Evolutionary conservation across 73 alveolate species (phyloP), one percentile per base, ranked within the genome.

Genomic region (Blepharisma stoltei): DNA sequence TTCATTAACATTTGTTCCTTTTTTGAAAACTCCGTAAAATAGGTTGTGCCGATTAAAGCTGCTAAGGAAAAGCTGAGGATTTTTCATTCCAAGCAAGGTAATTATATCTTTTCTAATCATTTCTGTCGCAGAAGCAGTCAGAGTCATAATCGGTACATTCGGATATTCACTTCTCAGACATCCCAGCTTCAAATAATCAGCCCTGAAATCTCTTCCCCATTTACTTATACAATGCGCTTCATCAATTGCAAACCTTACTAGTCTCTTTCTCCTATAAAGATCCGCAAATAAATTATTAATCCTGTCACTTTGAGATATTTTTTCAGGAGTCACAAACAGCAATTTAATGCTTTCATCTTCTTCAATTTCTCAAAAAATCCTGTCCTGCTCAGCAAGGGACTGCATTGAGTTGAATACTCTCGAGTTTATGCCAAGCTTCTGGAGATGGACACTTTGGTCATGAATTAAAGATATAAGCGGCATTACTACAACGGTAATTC

Each of bases 171-270:
- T 88, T 79, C 96, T 90, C 55, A 95, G 75, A 21, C 85, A 69
- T 46, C 85, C 80, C 60, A 95, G 87, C 70, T 95, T 89, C 46
- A 93, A 76, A 81, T 97, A 97, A 80, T 96, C 99, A 41, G 93
- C 77, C 68, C 99, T 84, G 82, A 97, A 97, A 55, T 97, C 99
- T 82, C 96, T 84, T 0, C 99, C 99, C 99, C 99, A 97, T 71
- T 96, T 95, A 70, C 98, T 87, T 6, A 97, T 99, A 83, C 99
- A 97, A 86, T 97, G 99, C 6, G 97, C 99, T 77, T 97, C 99
- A 88, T 97, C 99, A n/a, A 97, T 93, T 27, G 96, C 99, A 80
- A 96, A 95, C 71, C 99, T 83, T 0, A 84, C 90, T 27, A 91
- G 66, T 54, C 70, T 52, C 7, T 77, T 78, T 8, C 78, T 52